Conservation (phyloP, 2,329 filamentous ascomycete species). For the Aspergillus piperis region DNA sequence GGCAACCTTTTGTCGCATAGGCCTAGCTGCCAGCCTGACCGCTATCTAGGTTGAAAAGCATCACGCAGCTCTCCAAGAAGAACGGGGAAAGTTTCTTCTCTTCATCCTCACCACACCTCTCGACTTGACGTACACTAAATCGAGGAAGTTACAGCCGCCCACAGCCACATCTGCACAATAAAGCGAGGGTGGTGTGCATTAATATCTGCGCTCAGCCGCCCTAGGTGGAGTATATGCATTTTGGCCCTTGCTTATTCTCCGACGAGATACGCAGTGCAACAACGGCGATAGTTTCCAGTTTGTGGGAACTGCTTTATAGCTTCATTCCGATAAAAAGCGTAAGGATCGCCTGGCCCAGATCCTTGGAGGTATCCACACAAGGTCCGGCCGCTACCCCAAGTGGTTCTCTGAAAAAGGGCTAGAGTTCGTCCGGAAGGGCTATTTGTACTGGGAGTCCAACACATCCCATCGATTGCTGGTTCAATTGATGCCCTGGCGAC, state of each 20-base stretch:
- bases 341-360: neutral
- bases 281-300: neutral
- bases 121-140: neutral
- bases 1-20: neutral
- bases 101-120: neutral
- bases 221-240: neutral
- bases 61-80: neutral
- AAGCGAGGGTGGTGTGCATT: neutral
- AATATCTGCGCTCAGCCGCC: neutral
- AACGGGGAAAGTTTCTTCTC: neutral
- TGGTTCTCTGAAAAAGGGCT: neutral
- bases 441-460: neutral
- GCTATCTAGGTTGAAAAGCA: neutral
- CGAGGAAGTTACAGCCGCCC: neutral
- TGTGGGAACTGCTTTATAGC: neutral
- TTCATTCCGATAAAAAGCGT: neutral
- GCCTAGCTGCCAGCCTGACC: neutral
- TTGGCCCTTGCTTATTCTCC: neutral
- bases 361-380: neutral
- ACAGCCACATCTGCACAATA: neutral
- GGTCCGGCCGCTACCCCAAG: neutral
- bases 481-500: neutral
- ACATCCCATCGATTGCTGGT: neutral
- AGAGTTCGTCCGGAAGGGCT: neutral
- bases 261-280: neutral